A percentile compares a stretch with the other conserved stretches of the same genome.
Conservation (phyloP, 1,284 basidiomycete species). For the Blastosporella zonata region DNA sequence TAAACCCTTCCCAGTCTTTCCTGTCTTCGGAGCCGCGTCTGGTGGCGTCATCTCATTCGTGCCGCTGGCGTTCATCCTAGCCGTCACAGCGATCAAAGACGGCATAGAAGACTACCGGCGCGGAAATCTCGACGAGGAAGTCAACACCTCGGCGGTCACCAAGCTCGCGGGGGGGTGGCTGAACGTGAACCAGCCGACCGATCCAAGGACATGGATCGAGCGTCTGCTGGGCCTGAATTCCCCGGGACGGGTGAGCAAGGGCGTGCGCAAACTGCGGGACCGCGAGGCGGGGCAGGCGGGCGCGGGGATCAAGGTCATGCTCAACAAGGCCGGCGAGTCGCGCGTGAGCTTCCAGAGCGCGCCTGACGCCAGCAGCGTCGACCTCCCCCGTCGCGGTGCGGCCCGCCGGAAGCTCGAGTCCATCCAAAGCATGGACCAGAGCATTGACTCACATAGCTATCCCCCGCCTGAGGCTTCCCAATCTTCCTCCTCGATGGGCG, state of each 20-base stretch:
- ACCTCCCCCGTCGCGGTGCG: constrained; percentile 35
- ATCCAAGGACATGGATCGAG: constrained; percentile 76
- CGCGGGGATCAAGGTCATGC: constrained; percentile 56
- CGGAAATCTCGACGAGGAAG: constrained; percentile 83
- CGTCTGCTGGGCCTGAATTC: constrained; percentile 63
- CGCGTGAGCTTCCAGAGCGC: constrained; percentile 36
- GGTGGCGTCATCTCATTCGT: constrained; percentile 84
- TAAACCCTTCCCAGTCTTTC: constrained; percentile 53
- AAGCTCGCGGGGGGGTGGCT: constrained; percentile 80
- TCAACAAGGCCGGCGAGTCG: constrained; percentile 51
- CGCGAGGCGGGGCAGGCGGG: constrained; percentile 66
- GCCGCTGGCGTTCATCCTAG: constrained; percentile 85
- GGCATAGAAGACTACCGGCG: constrained; percentile 93
- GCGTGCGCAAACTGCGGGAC: constrained; percentile 83
- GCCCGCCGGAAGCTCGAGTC: constrained; percentile 57
- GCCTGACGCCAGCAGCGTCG: constrained; percentile 38
- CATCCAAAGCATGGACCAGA: constrained; percentile 64
- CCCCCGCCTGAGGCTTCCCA: constrained; percentile 44
- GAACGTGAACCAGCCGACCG: constrained; percentile 85
- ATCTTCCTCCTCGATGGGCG: constrained; percentile 29
- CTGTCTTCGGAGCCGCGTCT: constrained; percentile 87
- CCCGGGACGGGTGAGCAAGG: constrained; percentile 78
- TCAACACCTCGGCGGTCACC: constrained; percentile 87
- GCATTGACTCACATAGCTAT: constrained; percentile 64
- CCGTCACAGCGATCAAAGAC: constrained; percentile 92